Evolutionary conservation across 352 stramenopile species (phyloP), one percentile per base, ranked within the genome.

Genomic region (Globisporangium paddicum): DNA sequence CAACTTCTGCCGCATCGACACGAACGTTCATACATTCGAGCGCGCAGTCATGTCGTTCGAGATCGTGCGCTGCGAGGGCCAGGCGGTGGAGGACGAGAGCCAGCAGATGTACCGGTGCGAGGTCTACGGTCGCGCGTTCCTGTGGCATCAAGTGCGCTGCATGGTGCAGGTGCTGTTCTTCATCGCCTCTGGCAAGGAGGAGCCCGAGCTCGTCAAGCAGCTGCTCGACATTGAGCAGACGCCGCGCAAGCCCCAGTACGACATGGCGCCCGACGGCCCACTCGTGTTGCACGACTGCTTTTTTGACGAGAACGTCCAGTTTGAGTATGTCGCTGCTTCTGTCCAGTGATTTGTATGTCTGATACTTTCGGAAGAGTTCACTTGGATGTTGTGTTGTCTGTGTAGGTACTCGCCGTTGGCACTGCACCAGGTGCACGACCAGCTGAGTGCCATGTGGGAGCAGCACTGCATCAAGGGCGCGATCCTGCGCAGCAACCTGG

Each of bases 121-220:
- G 63, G 81, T 95, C 19, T 67, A 82, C 34, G 98, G 97, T 1
- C 88, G 96, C 62, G 96, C 97, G 16, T 99, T 99, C 69, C 66
- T 99, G 57, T 99, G 98, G 98, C 98, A 99, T 80, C 98, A 99
- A 75, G 97, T 99, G 63, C 92, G 98, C 37, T 99, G 95, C 73
- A 99, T 99, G 75, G 95, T 98, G 34, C 77, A 96, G 4, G 81
- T 99, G 26, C 68, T 99, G 13, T 99, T 99, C 66, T 71, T 99
- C 32, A 83, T 99, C 44, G 98, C 97, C 10, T 78, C 87, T 14
- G 81, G 89, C 32, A 79, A 87, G 25, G 98, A 99, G 69, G 59
- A 85, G n/a, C 90, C 96, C 0, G 66, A 71, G 7, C 75, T 99
- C 19, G 79, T 99, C 19, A 62, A 82, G 25, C 66, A 85, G 35